Evolutionary conservation across 345 rosid genomes (phyloP).

Genomic region (Camelina hispida): DNA sequence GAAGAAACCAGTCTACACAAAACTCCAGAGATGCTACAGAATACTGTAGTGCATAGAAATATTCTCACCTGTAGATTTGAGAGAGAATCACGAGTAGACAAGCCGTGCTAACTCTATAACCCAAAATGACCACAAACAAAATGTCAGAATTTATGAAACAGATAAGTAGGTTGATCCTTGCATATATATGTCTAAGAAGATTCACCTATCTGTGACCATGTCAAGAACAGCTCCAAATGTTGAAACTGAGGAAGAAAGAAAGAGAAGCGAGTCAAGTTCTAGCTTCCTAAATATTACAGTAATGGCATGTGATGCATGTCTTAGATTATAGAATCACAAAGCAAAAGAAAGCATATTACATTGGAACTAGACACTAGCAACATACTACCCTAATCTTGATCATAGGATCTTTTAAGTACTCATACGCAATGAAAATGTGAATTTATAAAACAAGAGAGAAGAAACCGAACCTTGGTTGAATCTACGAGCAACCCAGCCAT

Average conservation of each 20-base stretch:
- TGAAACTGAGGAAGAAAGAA: conserved; percentile 62
- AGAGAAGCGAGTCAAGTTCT: conserved; percentile 32
- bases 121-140: neutral
- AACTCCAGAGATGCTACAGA: neutral
- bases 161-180: neutral
- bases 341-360: neutral
- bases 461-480: conserved; percentile 78
- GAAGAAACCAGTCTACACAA: neutral
- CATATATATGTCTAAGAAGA: conserved; percentile 33
- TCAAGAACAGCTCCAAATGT: conserved; percentile 98
- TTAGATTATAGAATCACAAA: neutral
- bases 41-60: conserved; percentile 1
- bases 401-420: neutral
- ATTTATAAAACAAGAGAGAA: conserved; percentile 17
- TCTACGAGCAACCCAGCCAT: conserved; percentile 99
- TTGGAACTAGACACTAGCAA: conserved; percentile 19
- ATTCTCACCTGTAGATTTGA: conserved; percentile 72
- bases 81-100: conserved; percentile 94
- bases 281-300: neutral
- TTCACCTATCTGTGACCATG: conserved; percentile 97
- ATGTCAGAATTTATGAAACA: conserved; percentile 2
- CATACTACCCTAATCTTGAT: conserved; percentile 9
- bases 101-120: conserved; percentile 93
- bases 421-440: neutral
- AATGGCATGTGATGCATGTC: conserved; percentile 7